Percentiles rank a stretch among this genome's conserved stretches.
Evolutionary conservation across 441 rosid species (phyloP).

Genomic region (Erodium moschatum): DNA sequence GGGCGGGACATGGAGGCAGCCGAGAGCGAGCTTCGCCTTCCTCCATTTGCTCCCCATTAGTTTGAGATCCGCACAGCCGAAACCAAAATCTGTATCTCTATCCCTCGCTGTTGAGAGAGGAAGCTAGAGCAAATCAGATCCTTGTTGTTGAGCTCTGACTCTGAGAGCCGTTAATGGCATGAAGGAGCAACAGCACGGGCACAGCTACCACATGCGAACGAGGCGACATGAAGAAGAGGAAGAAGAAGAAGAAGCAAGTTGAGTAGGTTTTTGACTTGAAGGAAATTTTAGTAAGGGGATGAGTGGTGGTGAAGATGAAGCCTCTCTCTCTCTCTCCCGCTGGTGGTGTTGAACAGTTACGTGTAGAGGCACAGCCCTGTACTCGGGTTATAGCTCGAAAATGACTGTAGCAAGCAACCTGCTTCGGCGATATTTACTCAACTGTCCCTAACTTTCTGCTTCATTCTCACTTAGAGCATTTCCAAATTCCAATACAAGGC

Average conservation of each 20-base stretch:
- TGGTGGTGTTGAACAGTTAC: no score
- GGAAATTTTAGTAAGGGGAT: neutral
- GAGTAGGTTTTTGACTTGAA: neutral
- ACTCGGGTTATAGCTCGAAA: neutral
- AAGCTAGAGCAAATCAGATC: neutral
- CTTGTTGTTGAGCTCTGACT: neutral
- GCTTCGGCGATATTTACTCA: neutral
- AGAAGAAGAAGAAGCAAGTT: neutral
- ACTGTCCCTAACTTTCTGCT: neutral
- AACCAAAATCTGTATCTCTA: neutral
- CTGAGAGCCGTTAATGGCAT: neutral
- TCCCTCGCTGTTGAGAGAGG: neutral
- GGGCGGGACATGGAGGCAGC: conserved; percentile 20
- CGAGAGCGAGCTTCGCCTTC: conserved; percentile 22
- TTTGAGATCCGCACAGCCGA: neutral
- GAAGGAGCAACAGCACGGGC: neutral
- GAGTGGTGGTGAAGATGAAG: neutral
- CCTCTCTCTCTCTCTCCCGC: neutral
- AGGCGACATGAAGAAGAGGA: neutral
- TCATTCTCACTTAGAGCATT: neutral
- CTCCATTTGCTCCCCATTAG: conserved; percentile 22
- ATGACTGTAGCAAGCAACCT: neutral
- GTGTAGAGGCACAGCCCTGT: neutral
- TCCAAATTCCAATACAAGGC: no score
- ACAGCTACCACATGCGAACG: neutral